Evolutionary conservation across 352 stramenopile genomes (phyloP).

Genomic region (Phytophthora megakarya): DNA sequence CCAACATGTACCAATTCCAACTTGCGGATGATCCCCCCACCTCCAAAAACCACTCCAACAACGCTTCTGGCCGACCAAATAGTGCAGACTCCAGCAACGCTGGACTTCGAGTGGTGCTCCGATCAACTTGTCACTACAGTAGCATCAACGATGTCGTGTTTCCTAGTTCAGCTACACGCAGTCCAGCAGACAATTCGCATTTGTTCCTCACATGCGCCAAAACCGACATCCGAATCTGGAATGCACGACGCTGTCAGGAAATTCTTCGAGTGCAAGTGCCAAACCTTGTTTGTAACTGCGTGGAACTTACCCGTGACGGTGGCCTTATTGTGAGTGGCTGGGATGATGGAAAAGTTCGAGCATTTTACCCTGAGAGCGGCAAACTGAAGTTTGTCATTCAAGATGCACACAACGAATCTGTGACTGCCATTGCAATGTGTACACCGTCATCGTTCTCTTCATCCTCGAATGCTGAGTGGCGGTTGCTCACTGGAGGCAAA

Average conservation of each 20-base stretch:
- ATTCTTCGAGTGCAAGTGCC: slow-evolving; percentile 97
- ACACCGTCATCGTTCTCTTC: slow-evolving; percentile 49
- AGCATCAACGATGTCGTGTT: slow-evolving; percentile 96
- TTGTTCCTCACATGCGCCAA: slow-evolving; percentile 96
- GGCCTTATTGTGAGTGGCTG: slow-evolving; percentile 94
- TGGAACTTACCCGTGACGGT: slow-evolving; percentile 90
- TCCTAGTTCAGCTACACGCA: slow-evolving; percentile 55
- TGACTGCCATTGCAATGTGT: slow-evolving; percentile 93
- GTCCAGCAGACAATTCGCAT: slow-evolving; percentile 85
- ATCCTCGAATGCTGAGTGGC: slow-evolving; percentile 67
- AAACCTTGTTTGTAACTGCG: slow-evolving; percentile 96
- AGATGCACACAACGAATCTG: slow-evolving; percentile 94
- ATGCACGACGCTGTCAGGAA: slow-evolving; percentile 90
- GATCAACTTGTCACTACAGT: slow-evolving; percentile 91
- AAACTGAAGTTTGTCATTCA: slow-evolving; percentile 98
- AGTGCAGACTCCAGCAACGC: slow-evolving; percentile 13
- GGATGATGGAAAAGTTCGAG: slow-evolving; percentile 96
- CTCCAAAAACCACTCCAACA: slow-evolving; percentile 26
- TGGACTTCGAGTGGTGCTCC: slow-evolving; percentile 61
- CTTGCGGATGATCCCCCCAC: slow-evolving; percentile 40
- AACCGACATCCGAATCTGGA: slow-evolving; percentile 97
- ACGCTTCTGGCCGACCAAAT: slow-evolving; percentile 16
- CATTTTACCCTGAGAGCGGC: slow-evolving; percentile 96
- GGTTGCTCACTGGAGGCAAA: slow-evolving; percentile 93
- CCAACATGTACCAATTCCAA: slow-evolving; percentile 94